Conservation (phyloP, 371 early-diverging fungal species). For the Zopfochytrium polystomum region DNA sequence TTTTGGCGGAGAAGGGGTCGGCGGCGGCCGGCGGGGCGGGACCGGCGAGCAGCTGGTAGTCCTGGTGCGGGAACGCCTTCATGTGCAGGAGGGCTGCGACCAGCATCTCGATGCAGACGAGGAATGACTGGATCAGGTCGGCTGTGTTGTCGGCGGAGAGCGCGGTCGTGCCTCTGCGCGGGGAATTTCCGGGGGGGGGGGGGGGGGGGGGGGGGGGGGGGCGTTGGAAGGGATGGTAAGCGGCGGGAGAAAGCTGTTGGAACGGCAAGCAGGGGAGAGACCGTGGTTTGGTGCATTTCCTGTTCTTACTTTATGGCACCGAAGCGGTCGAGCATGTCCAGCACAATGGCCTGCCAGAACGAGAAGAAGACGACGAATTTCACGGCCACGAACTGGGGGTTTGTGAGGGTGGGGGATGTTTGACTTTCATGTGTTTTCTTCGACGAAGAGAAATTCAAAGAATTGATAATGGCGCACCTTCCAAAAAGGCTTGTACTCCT, state of each 20-base stretch:
- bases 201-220: too few relatives aligned
- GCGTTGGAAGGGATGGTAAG: too few relatives aligned
- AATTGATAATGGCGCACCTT: constrained; percentile 18
- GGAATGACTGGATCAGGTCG: constrained; percentile 54
- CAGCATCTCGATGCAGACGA: constrained; percentile 67
- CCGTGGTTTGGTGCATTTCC: background rate
- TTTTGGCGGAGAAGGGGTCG: too few relatives aligned
- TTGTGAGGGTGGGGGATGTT: background rate
- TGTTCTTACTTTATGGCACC: constrained; percentile 36
- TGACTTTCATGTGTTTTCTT: background rate
- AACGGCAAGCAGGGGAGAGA: background rate
- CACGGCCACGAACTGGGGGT: constrained; percentile 49
- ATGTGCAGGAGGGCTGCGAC: constrained; percentile 59
- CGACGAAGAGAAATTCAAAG: background rate
- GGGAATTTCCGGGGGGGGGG: too few relatives aligned
- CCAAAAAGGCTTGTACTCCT: constrained; percentile 23
- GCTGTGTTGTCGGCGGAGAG: constrained; percentile 51
- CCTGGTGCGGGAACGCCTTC: constrained; percentile 51
- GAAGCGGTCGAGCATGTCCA: constrained; percentile 38
- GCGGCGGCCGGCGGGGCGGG: too few relatives aligned
- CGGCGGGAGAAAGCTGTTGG: constrained; percentile 11
- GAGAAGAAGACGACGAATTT: constrained; percentile 57
- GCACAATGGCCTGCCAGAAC: constrained; percentile 54
- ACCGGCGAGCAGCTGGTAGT: constrained; percentile 37
- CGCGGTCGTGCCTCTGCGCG: constrained; percentile 29